Evolutionary conservation across 345 rosid genomes (phyloP), one percentile per base, ranked within the genome.

Genomic region (Triadica sebifera): DNA sequence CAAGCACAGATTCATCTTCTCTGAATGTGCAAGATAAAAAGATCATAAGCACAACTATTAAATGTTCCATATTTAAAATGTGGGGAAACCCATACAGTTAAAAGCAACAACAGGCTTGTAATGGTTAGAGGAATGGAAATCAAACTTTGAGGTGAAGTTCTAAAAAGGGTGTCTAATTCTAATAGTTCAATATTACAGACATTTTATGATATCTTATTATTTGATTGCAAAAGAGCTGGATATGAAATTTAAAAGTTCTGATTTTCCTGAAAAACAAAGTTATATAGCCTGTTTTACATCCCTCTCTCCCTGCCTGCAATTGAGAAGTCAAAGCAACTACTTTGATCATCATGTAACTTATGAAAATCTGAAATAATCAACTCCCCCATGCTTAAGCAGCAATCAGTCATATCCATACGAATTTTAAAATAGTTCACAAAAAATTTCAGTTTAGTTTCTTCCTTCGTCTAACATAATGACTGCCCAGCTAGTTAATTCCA

Each of bases 1-100:
- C 78, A 92, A 84, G 82, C 97, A 90, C 74, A 89, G 96, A 70
- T 92, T 92, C 80, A 90, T 92, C 79, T 90, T 92, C 83, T 86
- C 97, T 92, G 85, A 56, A 75, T 79, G 59, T 41, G 37, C 58
- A 74, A 41, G 43, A 41, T 25, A 65, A 9, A 24, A 61, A 15
- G 16, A 74, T 37, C 41, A 38, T 0, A 25, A 29, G 34, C 34
- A 29, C n/a, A 19, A 53, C 37, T 34, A 12, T 25, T 38, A 55
- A 65, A 24, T 3, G 24, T 25, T 25, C 43, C 75, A n/a, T 16
- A 15, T 46, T 22, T 10, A 0, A 47, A 22, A 69, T 37, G 43
- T 6, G 60, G 46, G 7, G 0, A 34, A 38, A 61, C 15, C 12
- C 34, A 57, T 34, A 55, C 19, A 10, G 20, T 24, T 24, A 66